These are phyloP conservation scores for Arthroderma sp. DNA, from an alignment of 2,329 filamentous ascomycete species.

Conservation along the genomic window DNA sequence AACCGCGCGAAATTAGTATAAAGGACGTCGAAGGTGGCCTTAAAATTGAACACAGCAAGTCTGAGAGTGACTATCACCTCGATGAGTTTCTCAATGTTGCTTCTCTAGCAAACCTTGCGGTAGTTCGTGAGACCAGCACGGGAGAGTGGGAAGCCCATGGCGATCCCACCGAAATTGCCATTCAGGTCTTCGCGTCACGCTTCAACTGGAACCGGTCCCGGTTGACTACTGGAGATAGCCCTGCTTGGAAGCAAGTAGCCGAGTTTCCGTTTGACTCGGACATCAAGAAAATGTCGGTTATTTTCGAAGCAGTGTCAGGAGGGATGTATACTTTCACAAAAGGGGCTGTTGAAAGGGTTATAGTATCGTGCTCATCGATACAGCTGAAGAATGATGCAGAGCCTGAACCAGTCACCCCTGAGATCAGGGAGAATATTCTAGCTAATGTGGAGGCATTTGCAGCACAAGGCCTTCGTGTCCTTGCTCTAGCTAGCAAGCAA, in stretches of 20 bases:
- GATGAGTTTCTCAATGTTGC: slow-evolving; percentile 50
- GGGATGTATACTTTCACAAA: slow-evolving; percentile 26
- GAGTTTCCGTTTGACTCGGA: slow-evolving; percentile 64
- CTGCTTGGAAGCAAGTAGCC: slow-evolving; percentile 46
- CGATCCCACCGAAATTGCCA: slow-evolving; percentile 60
- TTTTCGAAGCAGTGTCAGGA: slow-evolving; percentile 36
- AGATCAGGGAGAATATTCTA: slow-evolving; percentile 45
- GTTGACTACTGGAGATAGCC: slow-evolving; percentile 39
- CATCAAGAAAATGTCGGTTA: slow-evolving; percentile 65
- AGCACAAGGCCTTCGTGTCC: slow-evolving; percentile 54
- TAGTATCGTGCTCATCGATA: slow-evolving; percentile 49
- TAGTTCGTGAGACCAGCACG: slow-evolving; percentile 40
- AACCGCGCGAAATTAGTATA: slow-evolving; percentile 21
- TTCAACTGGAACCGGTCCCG: slow-evolving; percentile 50
- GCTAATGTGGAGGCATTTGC: slow-evolving; percentile 58
- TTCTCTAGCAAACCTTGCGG: slow-evolving; percentile 53
- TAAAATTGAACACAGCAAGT: slow-evolving; percentile 22
- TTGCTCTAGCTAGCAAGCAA: slow-evolving; percentile 49
- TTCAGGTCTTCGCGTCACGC: slow-evolving; percentile 59
- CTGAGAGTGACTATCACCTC: slow-evolving; percentile 38
- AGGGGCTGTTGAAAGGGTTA: slow-evolving; percentile 48
- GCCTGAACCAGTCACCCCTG: slow-evolving; percentile 39
- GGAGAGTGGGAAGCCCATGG: slow-evolving; percentile 50
- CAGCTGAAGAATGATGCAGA: slow-evolving; percentile 33
- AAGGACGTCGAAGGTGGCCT: slow-evolving; percentile 18